phyloP scores from a whole-genome alignment of 1,139 yeast species.

The Tardiomyces blankii region DNA sequence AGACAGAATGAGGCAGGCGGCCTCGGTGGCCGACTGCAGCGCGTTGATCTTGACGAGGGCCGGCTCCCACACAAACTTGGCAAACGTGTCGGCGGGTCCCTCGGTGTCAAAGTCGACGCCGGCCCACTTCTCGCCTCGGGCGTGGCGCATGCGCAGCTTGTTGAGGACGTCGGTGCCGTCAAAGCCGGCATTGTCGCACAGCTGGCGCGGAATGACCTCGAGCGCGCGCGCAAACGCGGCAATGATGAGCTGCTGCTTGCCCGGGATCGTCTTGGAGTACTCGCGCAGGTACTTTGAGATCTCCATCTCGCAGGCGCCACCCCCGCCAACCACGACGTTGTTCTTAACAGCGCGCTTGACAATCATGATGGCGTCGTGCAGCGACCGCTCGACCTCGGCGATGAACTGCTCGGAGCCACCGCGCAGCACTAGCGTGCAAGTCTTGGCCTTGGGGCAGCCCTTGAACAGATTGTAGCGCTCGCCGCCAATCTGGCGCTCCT shows the following conservation, averaged over 20 bases:
- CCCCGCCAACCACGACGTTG: slow-evolving; percentile 88
- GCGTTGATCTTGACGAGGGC: slow-evolving; percentile 90
- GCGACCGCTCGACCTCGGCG: slow-evolving; percentile 94
- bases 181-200: slow-evolving; percentile 96
- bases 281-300: slow-evolving; percentile 81
- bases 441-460: slow-evolving; percentile 87
- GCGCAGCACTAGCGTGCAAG: slow-evolving; percentile 85
- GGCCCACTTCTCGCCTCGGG: slow-evolving; percentile 82
- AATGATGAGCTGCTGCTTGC: slow-evolving; percentile 88
- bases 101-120: slow-evolving; percentile 91
- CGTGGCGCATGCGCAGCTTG: slow-evolving; percentile 84
- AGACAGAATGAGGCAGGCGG: slow-evolving; percentile 80
- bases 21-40: slow-evolving; percentile 94
- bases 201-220: slow-evolving; percentile 92
- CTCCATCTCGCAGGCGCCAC: slow-evolving; percentile 99
- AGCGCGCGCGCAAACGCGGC: slow-evolving; percentile 90
- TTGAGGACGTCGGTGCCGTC: slow-evolving; percentile 91
- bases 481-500: slow-evolving; percentile 91
- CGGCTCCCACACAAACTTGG: slow-evolving; percentile 94
- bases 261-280: slow-evolving; percentile 77
- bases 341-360: slow-evolving; percentile 91
- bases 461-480: slow-evolving; percentile 88
- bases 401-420: slow-evolving; percentile 99
- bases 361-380: slow-evolving; percentile 98
- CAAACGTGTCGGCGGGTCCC: slow-evolving; percentile 71